Conservation (phyloP, 495 filamentous ascomycete genomes). For the Aspergillus mulundensis region DNA sequence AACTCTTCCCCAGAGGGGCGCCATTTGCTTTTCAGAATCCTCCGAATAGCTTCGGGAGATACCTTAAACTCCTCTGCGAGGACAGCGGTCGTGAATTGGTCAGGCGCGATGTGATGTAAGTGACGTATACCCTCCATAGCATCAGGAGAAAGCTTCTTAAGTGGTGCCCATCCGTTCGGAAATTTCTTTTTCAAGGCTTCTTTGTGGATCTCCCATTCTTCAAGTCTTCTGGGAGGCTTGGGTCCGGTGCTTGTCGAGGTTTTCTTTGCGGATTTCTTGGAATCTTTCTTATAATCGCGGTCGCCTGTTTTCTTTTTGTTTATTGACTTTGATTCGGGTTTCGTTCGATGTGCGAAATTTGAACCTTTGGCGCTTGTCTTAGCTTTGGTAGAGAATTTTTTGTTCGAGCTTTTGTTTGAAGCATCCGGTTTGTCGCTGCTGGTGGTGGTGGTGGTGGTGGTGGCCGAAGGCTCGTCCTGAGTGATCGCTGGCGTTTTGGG, state of each 20-base stretch:
- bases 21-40: slow-evolving; percentile 87
- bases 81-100: slow-evolving; percentile 66
- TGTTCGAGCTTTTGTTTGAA: neutral
- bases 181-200: slow-evolving; percentile 67
- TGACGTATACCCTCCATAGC: slow-evolving; percentile 81
- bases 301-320: neutral
- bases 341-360: neutral
- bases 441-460: too few species aligned
- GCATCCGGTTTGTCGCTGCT: neutral
- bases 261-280: slow-evolving; percentile 10
- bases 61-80: slow-evolving; percentile 79
- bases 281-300: neutral
- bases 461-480: neutral
- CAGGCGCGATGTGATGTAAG: slow-evolving; percentile 69
- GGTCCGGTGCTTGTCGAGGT: slow-evolving; percentile 1
- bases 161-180: slow-evolving; percentile 68
- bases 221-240: slow-evolving; percentile 31
- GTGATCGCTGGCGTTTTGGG: neutral
- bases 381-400: neutral
- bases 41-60: slow-evolving; percentile 77
- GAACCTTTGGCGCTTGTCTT: neutral
- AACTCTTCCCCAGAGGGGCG: slow-evolving; percentile 57
- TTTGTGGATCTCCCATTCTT: slow-evolving; percentile 72
- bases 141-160: slow-evolving; percentile 85
- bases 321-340: neutral